Percentiles rank a stretch among this genome's conserved stretches.
phyloP scores from a whole-genome alignment of 306 rosid genomes.

The Corylus heterophylla region DNA sequence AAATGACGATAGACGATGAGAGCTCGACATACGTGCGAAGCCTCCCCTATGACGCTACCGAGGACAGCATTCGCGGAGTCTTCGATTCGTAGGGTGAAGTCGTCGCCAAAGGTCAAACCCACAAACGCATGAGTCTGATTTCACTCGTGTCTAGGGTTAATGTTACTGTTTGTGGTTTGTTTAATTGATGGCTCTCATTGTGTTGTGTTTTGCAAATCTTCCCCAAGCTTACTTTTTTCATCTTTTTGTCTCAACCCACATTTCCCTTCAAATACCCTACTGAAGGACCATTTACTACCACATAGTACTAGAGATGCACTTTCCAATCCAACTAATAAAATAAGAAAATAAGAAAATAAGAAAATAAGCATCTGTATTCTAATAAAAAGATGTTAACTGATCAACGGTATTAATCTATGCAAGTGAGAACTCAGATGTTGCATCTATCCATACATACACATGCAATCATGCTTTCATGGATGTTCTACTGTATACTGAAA shows the following conservation, averaged over 20 bases:
- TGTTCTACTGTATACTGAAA: not conserved
- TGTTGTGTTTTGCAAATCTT: not conserved
- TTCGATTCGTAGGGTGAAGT: slow-evolving; percentile 82
- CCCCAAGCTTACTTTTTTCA: not conserved
- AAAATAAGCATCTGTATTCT: no score
- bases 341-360: no score
- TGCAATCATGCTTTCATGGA: not conserved
- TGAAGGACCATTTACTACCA: no score
- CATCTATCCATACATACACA: not conserved
- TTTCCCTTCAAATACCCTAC: no score
- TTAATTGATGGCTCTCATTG: not conserved
- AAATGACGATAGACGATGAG: slow-evolving; percentile 81
- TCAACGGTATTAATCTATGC: no score
- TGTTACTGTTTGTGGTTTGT: not conserved
- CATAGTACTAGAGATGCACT: no score
- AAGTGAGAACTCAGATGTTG: no score
- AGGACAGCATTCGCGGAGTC: slow-evolving; percentile 60
- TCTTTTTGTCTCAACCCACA: not conserved
- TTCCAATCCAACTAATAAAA: no score
- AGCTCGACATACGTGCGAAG: slow-evolving; percentile 89
- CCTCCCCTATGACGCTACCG: slow-evolving; percentile 76
- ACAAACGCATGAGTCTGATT: not conserved
- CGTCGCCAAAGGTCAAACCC: slow-evolving; percentile 68
- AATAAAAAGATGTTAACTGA: no score
- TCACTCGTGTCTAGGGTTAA: slow-evolving; percentile 10